These are phyloP conservation scores for Termitomyces sp. DNA, from an alignment of 768 basidiomycete species.

Conservation along the genomic window DNA sequence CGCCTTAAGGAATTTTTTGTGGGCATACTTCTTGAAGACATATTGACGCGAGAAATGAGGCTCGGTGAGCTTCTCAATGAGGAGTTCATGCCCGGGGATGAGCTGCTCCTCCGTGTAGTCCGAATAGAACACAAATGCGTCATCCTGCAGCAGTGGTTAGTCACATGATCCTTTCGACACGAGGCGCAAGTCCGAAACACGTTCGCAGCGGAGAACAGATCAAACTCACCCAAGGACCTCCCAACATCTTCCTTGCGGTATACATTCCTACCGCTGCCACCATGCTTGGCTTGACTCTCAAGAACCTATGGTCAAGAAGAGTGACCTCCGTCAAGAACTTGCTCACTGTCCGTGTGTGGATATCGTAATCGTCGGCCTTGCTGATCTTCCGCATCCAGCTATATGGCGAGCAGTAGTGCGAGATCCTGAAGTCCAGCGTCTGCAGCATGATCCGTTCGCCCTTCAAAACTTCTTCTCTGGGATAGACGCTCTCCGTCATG, in stretches of 20 bases:
- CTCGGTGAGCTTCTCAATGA: slow-evolving; percentile 81
- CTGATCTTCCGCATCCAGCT: slow-evolving; percentile 99
- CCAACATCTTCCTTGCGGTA: slow-evolving; percentile 89
- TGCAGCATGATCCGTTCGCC: slow-evolving; percentile 96
- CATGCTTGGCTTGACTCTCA: slow-evolving; percentile 90
- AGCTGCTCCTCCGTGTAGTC: slow-evolving; percentile 89
- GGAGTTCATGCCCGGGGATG: slow-evolving; percentile 71
- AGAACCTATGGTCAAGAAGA: slow-evolving; percentile 87
- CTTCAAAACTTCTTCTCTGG: slow-evolving; percentile 94
- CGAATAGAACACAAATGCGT: slow-evolving; percentile 90
- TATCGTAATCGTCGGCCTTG: slow-evolving; percentile 98
- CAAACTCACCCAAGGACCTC: slow-evolving; percentile 89
- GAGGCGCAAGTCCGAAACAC: slow-evolving; percentile 15
- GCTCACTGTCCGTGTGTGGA: slow-evolving; percentile 94
- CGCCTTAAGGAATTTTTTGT: slow-evolving; percentile 97
- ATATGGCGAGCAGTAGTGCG: slow-evolving; percentile 98
- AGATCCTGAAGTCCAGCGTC: slow-evolving; percentile 92
- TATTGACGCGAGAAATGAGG: slow-evolving; percentile 79
- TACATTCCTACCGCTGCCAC: slow-evolving; percentile 98
- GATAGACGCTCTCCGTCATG: slow-evolving; percentile 96
- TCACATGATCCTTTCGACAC: slow-evolving; percentile 31
- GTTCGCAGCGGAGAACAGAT: slow-evolving; percentile 13
- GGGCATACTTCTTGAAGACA: slow-evolving; percentile 93
- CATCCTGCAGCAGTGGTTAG: slow-evolving; percentile 59
- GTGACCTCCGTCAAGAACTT: slow-evolving; percentile 98